These are phyloP conservation scores for Penicillium verrucosum DNA, from an alignment of 2,329 filamentous ascomycete genomes.

Conservation along the genomic window DNA sequence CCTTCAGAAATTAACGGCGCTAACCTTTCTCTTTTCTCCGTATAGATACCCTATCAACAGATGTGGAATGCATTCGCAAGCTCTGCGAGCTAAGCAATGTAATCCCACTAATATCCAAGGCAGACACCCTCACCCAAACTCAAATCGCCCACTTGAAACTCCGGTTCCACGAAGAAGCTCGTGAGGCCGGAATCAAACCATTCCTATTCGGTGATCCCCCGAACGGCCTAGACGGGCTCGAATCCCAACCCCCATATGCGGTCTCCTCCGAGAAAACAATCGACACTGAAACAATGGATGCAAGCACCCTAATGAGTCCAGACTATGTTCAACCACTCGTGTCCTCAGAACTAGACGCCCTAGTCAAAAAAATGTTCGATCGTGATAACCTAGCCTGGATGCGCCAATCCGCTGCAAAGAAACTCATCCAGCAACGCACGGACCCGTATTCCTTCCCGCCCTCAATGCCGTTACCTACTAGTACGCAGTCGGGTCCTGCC, in stretches of 20 bases:
- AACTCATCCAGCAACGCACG: slow-evolving; percentile 70
- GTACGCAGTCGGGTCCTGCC: slow-evolving; percentile 12
- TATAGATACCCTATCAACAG: slow-evolving; percentile 57
- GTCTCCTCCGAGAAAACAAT: slow-evolving; percentile 70
- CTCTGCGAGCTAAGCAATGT: slow-evolving; percentile 76
- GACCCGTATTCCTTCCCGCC: slow-evolving; percentile 21
- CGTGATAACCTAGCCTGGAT: slow-evolving; percentile 75
- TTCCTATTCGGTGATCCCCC: slow-evolving; percentile 61
- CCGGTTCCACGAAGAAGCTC: slow-evolving; percentile 35
- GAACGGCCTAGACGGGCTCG: slow-evolving; percentile 21
- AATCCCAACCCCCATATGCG: slow-evolving; percentile 60
- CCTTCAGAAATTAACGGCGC: not conserved
- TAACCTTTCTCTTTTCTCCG: slow-evolving; percentile 2
- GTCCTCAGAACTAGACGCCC: slow-evolving; percentile 65
- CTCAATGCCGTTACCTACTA: slow-evolving; percentile 14
- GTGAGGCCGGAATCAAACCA: slow-evolving; percentile 53
- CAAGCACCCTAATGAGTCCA: slow-evolving; percentile 86
- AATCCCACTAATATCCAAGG: slow-evolving; percentile 74
- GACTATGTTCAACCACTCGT: slow-evolving; percentile 81
- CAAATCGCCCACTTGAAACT: slow-evolving; percentile 60
- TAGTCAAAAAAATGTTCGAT: slow-evolving; percentile 75
- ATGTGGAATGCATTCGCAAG: slow-evolving; percentile 68
- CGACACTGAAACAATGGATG: slow-evolving; percentile 84
- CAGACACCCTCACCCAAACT: slow-evolving; percentile 63
- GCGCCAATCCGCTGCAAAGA: slow-evolving; percentile 76